These are phyloP conservation scores for Silene latifolia DNA, from an alignment of 148 eudicot genomes.

Conservation along the genomic window DNA sequence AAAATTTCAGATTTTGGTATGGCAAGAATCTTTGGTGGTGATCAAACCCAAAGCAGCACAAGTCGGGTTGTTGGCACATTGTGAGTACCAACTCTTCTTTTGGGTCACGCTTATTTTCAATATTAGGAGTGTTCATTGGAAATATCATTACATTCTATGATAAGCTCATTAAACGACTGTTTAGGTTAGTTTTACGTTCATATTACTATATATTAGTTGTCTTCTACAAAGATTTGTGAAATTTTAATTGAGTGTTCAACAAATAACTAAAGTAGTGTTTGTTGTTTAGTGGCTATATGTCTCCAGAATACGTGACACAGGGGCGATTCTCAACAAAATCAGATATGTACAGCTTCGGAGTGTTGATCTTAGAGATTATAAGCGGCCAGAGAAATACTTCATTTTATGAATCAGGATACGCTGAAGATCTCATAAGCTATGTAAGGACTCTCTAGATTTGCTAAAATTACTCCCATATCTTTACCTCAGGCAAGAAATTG, in stretches of 20 bases:
- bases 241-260: neutral
- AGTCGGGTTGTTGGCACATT: slow-evolving; percentile 30
- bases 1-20: slow-evolving; percentile 36
- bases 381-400: slow-evolving; percentile 31
- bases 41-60: slow-evolving; percentile 26
- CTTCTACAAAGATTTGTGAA: too few species aligned
- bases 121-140: too few species aligned
- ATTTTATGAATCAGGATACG: slow-evolving; percentile 8
- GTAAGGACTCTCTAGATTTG: slow-evolving; percentile 19
- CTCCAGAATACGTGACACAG: slow-evolving; percentile 31
- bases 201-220: too few species aligned
- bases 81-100: slow-evolving; percentile 8
- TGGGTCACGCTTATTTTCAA: too few species aligned
- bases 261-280: neutral
- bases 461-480: too few species aligned
- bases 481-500: too few species aligned
- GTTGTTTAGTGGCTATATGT: too few species aligned
- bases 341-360: slow-evolving; percentile 42
- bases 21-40: slow-evolving; percentile 29
- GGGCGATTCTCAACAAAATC: slow-evolving; percentile 36
- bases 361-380: slow-evolving; percentile 33
- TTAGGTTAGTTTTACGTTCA: too few species aligned
- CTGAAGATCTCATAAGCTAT: slow-evolving; percentile 28
- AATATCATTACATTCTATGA: too few species aligned
- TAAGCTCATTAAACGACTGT: too few species aligned